Conservation (phyloP, 179 eudicot genomes). For the Corrigiola litoralis region DNA sequence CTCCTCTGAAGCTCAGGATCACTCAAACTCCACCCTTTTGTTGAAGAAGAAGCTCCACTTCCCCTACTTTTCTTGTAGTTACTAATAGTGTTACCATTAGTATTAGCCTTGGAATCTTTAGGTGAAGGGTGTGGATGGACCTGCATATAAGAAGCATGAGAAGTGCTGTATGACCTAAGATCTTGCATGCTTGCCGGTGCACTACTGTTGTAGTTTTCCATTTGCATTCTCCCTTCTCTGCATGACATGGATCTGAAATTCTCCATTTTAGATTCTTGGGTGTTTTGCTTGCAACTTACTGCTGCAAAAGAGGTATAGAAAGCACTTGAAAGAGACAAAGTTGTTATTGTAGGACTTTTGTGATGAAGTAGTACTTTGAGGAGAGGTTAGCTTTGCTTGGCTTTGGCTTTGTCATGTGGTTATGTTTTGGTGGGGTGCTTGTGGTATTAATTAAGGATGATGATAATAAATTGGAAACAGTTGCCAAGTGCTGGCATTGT, state of each 20-base stretch:
- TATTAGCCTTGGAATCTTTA: not conserved
- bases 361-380: not conserved
- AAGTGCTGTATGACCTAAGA: conserved; percentile 70
- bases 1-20: conserved; percentile 65
- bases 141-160: conserved; percentile 29
- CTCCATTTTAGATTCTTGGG: conserved; percentile 19
- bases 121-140: conserved; percentile 26
- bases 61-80: conserved; percentile 19
- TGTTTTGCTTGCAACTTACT: not conserved
- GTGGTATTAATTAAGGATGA: not conserved
- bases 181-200: conserved; percentile 56
- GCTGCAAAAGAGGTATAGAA: not conserved
- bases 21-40: conserved; percentile 44
- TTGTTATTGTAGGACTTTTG: not conserved
- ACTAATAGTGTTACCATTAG: not conserved
- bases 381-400: not conserved
- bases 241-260: conserved; percentile 59
- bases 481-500: conserved; percentile 14
- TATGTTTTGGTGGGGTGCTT: conserved; percentile 11
- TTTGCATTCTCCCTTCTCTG: conserved; percentile 41
- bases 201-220: conserved; percentile 14
- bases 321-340: not conserved
- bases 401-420: conserved; percentile 9
- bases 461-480: conserved; percentile 15
- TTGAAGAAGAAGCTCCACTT: conserved; percentile 19